Conservation (phyloP, 345 rosid genomes). For the Salix brachista region DNA sequence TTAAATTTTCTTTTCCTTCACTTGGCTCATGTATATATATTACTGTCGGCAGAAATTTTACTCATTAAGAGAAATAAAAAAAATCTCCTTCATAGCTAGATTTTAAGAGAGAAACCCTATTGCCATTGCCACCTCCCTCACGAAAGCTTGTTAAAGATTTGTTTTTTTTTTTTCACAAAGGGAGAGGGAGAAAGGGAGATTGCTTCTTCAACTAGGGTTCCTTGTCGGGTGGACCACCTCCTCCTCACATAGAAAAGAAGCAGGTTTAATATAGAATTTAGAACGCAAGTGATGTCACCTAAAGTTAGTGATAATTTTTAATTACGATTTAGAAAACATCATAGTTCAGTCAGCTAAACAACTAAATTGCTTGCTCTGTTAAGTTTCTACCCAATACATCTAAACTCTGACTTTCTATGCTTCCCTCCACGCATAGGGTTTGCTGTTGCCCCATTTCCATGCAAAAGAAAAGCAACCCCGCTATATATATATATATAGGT, state of each 20-base stretch:
- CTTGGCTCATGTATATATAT: conserved; percentile 19
- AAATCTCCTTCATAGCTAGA: neutral
- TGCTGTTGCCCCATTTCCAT: conserved; percentile 27
- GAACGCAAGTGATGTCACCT: conserved; percentile 39
- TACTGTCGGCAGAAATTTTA: conserved; percentile 34
- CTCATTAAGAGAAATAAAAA: conserved; percentile 8
- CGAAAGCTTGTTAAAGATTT: conserved; percentile 20
- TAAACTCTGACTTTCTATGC: conserved; percentile 58
- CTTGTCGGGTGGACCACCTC: conserved; percentile 46
- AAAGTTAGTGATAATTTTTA: neutral
- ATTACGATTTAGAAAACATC: conserved; percentile 20
- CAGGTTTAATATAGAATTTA: conserved; percentile 27
- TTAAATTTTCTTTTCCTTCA: neutral
- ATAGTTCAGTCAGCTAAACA: conserved; percentile 50
- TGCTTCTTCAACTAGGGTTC: conserved; percentile 51
- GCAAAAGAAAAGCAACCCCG: conserved; percentile 11
- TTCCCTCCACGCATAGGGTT: conserved; percentile 35
- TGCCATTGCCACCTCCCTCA: conserved; percentile 17
- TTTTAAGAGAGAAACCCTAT: neutral
- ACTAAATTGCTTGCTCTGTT: conserved; percentile 61
- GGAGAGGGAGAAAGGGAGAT: conserved; percentile 20
- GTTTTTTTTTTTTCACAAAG: neutral
- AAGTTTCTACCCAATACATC: conserved; percentile 79
- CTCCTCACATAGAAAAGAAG: conserved; percentile 20
- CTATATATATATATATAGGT: neutral